Percentiles rank a stretch among this genome's conserved stretches.
Evolutionary conservation across 495 filamentous ascomycete species (phyloP).

Genomic region (Bathelium albidoporum): DNA sequence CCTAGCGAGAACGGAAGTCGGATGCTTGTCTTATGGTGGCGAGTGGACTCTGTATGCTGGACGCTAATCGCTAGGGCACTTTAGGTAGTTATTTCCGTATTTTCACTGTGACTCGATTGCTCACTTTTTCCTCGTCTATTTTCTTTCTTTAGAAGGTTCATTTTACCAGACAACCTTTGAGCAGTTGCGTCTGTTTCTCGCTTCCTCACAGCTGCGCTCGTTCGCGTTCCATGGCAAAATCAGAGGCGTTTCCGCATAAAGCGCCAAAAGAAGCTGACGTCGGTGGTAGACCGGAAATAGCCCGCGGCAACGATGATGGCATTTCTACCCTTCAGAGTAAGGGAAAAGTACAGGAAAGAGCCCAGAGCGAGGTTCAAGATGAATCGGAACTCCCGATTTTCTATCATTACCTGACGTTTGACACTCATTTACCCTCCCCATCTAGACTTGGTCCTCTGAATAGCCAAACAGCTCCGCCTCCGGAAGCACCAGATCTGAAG

Average conservation of each 20-base stretch:
- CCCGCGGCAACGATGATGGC: not conserved
- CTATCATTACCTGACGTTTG: conserved; percentile 63
- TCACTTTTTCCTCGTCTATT: no score
- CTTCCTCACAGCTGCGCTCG: no score
- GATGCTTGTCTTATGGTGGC: no score
- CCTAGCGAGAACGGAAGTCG: no score
- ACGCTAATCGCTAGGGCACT: no score
- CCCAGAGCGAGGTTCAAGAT: conserved; percentile 2
- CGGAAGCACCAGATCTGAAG: conserved; percentile 52
- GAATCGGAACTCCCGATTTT: conserved; percentile 34
- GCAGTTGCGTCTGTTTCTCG: no score
- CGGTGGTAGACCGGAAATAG: not conserved
- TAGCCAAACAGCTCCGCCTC: conserved; percentile 26
- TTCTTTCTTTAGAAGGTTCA: no score
- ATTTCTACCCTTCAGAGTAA: conserved; percentile 4
- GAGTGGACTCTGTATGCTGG: no score
- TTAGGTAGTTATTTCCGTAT: no score
- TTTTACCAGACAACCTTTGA: no score
- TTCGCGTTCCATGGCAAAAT: not conserved
- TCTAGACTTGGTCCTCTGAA: conserved; percentile 33
- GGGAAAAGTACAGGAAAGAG: conserved; percentile 10
- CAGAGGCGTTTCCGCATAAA: not conserved
- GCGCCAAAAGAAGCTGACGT: not conserved
- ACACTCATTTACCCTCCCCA: conserved; percentile 54
- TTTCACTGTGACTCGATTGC: no score